These are phyloP conservation scores for Rhizopogon parksii DNA, from an alignment of 1,284 basidiomycete genomes.

Conservation along the genomic window DNA sequence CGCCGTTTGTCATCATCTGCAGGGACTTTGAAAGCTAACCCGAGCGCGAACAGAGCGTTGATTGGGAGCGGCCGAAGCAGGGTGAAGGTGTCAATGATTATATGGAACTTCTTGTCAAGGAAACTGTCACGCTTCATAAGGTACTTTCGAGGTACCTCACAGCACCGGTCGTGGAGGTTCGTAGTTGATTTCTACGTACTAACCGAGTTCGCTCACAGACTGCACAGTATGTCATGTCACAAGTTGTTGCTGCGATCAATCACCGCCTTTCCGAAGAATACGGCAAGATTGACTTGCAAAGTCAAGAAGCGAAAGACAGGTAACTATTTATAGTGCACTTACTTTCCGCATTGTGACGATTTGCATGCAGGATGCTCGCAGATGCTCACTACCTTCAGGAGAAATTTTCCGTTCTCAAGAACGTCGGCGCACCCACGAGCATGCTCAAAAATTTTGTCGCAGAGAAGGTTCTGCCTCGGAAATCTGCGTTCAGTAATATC, in stretches of 20 bases:
- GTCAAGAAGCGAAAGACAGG: constrained; percentile 78
- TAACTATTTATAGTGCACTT: constrained; percentile 30
- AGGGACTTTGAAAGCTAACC: constrained; percentile 4
- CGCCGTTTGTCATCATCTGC: constrained; percentile 2
- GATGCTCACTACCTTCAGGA: constrained; percentile 74
- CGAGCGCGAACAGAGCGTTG: constrained; percentile 46
- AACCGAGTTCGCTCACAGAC: constrained; percentile 5
- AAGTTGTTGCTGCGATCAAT: constrained; percentile 89
- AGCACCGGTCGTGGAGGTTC: constrained; percentile 70
- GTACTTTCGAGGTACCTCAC: constrained; percentile 90
- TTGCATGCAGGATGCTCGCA: constrained; percentile 53
- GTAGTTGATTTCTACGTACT: constrained; percentile 9
- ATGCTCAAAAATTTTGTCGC: constrained; percentile 79
- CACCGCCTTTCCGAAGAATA: constrained; percentile 83
- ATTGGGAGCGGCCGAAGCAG: constrained; percentile 64
- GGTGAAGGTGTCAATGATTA: constrained; percentile 68
- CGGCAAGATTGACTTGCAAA: constrained; percentile 71
- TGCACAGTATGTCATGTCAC: constrained; percentile 78
- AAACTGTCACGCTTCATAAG: constrained; percentile 94
- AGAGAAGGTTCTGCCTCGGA: constrained; percentile 55
- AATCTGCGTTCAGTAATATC: constrained; percentile 19
- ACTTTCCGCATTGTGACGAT: constrained; percentile 3
- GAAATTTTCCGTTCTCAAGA: constrained; percentile 66
- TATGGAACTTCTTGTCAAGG: constrained; percentile 89
- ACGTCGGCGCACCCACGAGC: constrained; percentile 56